Base-by-base conservation (phyloP, 257 asterid genomes). In the Nicotiana undulata region DNA sequence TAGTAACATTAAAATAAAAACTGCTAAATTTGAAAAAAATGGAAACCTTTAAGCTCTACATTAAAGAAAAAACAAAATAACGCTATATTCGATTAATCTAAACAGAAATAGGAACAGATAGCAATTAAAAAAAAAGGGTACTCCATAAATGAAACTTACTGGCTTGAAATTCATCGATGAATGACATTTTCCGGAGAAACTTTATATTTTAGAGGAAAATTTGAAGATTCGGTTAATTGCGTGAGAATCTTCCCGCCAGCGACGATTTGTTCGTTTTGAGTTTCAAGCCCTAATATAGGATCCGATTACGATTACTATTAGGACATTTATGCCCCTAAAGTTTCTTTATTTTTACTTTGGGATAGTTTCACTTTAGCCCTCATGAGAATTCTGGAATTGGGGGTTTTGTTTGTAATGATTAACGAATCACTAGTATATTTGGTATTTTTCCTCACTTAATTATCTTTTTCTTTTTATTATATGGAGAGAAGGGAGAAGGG, bases 131-230 rank as follows among this genome's bases (percentile, higher is more conserved):
- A 26, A 26, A 26, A 26, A 26, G 1, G 28, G 28, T 26, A 26
- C 28, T 26, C 1, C 28, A 26, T 0, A 26, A 26, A 26, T 26
- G 28, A 26, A 26, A 26, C 28, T 75, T 80, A 94, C 98, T 89
- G 20, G 97, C 87, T 89, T 95, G 97, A 82, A 95, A 95, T 65
- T 95, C 99, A 60, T 95, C 99, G 81, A 92, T 76, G 84, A 92
- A 82, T 22, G 98, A 91, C 98, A 94, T 94, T 55, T 60, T 11
- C 18, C 26, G 31, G 22, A 51, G 31, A 81, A 40, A 40, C 11
- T 40, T 40, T 40, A 40, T 40, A 40, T 40, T 8, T 7, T 40
- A 40, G 46, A 8, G 46, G 11, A 40, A 40, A 8, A 40, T 8
- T 7, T 40, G 9, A 40, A 7, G 46, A 40, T 40, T 40, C 46